Evolutionary conservation across 1,284 basidiomycete species (phyloP), one percentile per base, ranked within the genome.

Genomic region (Apiotrichum laibachii): DNA sequence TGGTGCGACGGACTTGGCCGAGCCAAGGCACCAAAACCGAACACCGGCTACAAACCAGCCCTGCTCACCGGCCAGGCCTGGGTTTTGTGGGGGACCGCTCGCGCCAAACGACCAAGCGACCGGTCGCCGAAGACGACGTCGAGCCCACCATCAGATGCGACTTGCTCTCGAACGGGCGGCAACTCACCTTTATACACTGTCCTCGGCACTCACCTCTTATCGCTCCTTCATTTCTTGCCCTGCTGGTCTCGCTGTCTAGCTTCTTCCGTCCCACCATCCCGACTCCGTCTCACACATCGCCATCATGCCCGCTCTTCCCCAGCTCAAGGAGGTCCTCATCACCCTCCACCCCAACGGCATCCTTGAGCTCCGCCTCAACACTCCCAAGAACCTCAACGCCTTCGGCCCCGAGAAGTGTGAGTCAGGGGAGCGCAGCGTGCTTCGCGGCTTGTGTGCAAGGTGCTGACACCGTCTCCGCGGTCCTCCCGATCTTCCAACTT

Each of bases 331-430:
- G 56, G 59, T 63, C 35, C n/a, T 60, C 33, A 40, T 45, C n/a
- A 56, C 48, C n/a, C 45, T 58, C 9, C 62, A 63, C 56, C 50
- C 22, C n/a, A 26, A 48, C n/a, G 55, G 56, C 39, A 53, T 63
- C 35, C 62, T 63, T n/a, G 62, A 63, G 56, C 62, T 63, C 15
- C 59, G 59, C 21, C 62, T 63, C 35, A 63, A 63, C 59, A 63
- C 62, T 37, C 62, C 62, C 37, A 19, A 58, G 53, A 60, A 63
- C 62, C 62, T 63, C 43, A 63, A 63, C 48, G 47, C 54, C 11
- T 60, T 63, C 26, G 50, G 50, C 12, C 49, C 40, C 1, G 48
- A 43, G 21, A 60, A 60, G 53, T 63, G 60, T 62, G 16, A 42
- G 59, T 51, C 26, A 7, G 26, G 26, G 7, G 26, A 31, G 33